These are phyloP conservation scores for carrot (Daucus carota) DNA, from an alignment of 129 eudicot species.

Conservation along the genomic window DH1_v3.0 NC_030389.2:37905001-37905500, in stretches of 20 bases:
- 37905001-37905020: background rate
- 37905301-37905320: background rate
- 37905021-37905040: background rate
- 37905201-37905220: background rate
- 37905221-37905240: background rate
- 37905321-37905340: no score
- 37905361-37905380: background rate
- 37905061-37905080: background rate
- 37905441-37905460: background rate
- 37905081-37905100: background rate
- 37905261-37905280: background rate
- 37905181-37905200: background rate
- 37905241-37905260: background rate
- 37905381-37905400: background rate
- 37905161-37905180: background rate
- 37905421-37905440: background rate
- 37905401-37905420: background rate
- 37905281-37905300: no score
- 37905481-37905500: constrained; percentile 41
- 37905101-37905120: background rate
- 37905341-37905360: background rate
- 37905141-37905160: background rate
- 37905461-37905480: constrained; percentile 11
- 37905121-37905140: background rate
- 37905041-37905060: background rate